Evolutionary conservation across 805 yeast species (phyloP).

Genomic region (Scheffersomyces ergatensis): DNA sequence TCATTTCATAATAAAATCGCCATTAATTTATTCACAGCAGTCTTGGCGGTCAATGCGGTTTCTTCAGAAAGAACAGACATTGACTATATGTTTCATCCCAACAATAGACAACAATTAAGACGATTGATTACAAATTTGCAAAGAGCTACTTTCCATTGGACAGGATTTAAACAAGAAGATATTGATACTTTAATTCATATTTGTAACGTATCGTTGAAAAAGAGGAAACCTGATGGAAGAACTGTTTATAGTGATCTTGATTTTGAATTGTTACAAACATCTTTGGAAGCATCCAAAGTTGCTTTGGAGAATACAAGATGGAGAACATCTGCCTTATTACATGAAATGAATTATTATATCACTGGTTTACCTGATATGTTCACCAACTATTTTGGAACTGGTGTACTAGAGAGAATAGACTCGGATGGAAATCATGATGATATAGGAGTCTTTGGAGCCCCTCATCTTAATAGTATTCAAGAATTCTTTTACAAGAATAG

Average conservation of each 20-base stretch:
- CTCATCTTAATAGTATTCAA: slow-evolving; percentile 52
- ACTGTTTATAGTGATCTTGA: slow-evolving; percentile 37
- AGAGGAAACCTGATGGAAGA: slow-evolving; percentile 20
- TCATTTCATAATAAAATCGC: slow-evolving; percentile 61
- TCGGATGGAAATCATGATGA: slow-evolving; percentile 12
- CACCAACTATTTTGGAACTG: slow-evolving; percentile 42
- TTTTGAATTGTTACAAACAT: slow-evolving; percentile 34
- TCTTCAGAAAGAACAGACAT: slow-evolving; percentile 65
- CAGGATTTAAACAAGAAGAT: slow-evolving; percentile 64
- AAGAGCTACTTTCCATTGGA: slow-evolving; percentile 72
- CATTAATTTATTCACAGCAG: slow-evolving; percentile 62
- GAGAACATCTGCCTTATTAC: slow-evolving; percentile 56
- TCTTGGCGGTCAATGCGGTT: slow-evolving; percentile 69
- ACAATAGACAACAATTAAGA: slow-evolving; percentile 52
- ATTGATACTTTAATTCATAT: slow-evolving; percentile 51
- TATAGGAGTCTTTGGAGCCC: slow-evolving; percentile 54
- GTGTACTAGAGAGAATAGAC: slow-evolving; percentile 23
- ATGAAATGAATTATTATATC: slow-evolving; percentile 64
- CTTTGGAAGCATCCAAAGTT: slow-evolving; percentile 43
- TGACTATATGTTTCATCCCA: slow-evolving; percentile 70
- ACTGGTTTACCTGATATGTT: slow-evolving; percentile 42
- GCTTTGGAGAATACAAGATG: slow-evolving; percentile 56
- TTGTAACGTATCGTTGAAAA: slow-evolving; percentile 44
- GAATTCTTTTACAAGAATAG: slow-evolving; percentile 54
- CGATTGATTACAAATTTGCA: slow-evolving; percentile 60